These are phyloP conservation scores for Babesia microti DNA, from an alignment of 169 alveolate genomes.

Conservation along the genomic window DNA sequence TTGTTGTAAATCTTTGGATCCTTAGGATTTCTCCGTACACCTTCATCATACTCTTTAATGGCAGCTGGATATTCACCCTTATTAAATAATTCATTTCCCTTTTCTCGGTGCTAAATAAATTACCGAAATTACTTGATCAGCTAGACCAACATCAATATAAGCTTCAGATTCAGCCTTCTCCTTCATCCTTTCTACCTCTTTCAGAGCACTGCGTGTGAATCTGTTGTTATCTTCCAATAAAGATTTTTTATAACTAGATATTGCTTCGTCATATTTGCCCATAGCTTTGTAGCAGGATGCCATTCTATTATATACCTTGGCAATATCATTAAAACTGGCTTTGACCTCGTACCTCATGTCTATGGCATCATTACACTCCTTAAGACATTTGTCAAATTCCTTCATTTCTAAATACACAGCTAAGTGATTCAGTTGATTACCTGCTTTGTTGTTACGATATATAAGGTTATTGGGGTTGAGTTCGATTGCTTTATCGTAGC, in stretches of 20 bases:
- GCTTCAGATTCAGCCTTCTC: constrained; percentile 81
- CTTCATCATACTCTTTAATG: constrained; percentile 92
- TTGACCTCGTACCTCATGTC: constrained; percentile 80
- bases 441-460: constrained; percentile 77
- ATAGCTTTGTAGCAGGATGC: constrained; percentile 72
- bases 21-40: constrained; percentile 90
- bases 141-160: constrained; percentile 87
- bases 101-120: constrained; percentile 55
- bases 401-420: constrained; percentile 92
- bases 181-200: constrained; percentile 81
- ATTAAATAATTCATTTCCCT: constrained; percentile 84
- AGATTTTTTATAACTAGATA: constrained; percentile 80
- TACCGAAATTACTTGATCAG: constrained; percentile 73
- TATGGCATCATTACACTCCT: constrained; percentile 82
- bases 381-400: constrained; percentile 80
- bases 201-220: constrained; percentile 79
- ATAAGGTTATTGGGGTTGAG: constrained; percentile 75
- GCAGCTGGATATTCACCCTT: constrained; percentile 90
- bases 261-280: constrained; percentile 77
- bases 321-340: constrained; percentile 75
- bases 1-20: constrained; percentile 88
- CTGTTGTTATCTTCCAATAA: constrained; percentile 84
- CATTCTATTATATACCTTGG: constrained; percentile 75
- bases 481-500: constrained; percentile 84
- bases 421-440: constrained; percentile 16